Evolutionary conservation across 108 stramenopile species (phyloP).

Genomic region (Skeletonema costatum): DNA sequence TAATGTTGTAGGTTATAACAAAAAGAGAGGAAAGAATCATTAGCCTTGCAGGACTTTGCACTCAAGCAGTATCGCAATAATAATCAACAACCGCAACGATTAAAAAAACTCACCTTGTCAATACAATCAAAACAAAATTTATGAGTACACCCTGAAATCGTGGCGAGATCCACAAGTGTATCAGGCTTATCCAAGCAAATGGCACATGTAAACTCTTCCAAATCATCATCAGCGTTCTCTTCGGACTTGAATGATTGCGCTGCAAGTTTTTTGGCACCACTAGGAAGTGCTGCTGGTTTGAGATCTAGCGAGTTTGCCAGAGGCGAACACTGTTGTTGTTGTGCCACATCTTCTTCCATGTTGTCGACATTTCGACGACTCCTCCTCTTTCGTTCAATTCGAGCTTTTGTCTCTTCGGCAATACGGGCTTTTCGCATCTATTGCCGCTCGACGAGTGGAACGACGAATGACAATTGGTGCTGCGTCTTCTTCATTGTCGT

Average conservation of each 20-base stretch:
- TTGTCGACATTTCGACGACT: background rate
- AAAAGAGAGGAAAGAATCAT: background rate
- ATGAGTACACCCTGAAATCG: constrained; percentile 36
- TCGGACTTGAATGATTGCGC: background rate
- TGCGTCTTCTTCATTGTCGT: background rate
- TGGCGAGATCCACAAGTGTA: constrained; percentile 26
- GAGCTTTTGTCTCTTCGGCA: constrained; percentile 5
- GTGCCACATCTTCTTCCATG: background rate
- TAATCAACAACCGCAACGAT: too few species aligned
- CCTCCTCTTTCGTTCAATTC: background rate
- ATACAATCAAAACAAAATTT: constrained; percentile 54
- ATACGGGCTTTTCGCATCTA: constrained; percentile 24
- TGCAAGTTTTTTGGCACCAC: background rate
- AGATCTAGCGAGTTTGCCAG: constrained; percentile 5
- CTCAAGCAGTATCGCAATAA: too few species aligned
- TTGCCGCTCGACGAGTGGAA: constrained; percentile 34
- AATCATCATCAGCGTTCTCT: background rate
- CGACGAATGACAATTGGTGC: constrained; percentile 9
- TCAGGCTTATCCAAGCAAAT: constrained; percentile 43
- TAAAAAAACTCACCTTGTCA: constrained; percentile 9
- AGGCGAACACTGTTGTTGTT: background rate
- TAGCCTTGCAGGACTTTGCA: too few species aligned
- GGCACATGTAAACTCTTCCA: constrained; percentile 36
- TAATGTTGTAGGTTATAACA: background rate
- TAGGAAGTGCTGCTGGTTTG: constrained; percentile 13